These are phyloP conservation scores for Ogataea dorogensis DNA, from an alignment of 805 yeast species.

Conservation along the genomic window DNA sequence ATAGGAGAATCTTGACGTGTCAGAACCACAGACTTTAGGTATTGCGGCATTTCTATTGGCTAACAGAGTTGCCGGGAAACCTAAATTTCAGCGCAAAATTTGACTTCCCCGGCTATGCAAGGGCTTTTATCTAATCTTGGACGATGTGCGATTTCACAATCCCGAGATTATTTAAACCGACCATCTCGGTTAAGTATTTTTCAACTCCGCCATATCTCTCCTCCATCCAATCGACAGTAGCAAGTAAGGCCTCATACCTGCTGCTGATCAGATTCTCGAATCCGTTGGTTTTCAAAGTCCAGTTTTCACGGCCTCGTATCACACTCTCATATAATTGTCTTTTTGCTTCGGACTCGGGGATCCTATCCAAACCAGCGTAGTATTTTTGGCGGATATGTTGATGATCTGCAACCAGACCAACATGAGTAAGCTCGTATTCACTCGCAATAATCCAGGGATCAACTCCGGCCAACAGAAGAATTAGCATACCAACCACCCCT, in stretches of 20 bases:
- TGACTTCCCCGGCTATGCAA: conserved; percentile 4
- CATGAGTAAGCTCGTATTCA: conserved; percentile 74
- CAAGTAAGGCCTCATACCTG: conserved; percentile 67
- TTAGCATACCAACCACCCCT: conserved; percentile 68
- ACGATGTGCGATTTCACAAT: conserved; percentile 31
- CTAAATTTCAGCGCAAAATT: neutral
- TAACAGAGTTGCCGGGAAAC: neutral
- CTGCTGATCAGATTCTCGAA: conserved; percentile 60
- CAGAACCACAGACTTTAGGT: conserved; percentile 2
- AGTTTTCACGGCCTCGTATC: conserved; percentile 39
- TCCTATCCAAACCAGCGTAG: conserved; percentile 28
- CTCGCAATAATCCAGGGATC: conserved; percentile 62
- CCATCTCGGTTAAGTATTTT: conserved; percentile 40
- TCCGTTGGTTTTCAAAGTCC: conserved; percentile 49
- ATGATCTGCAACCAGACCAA: conserved; percentile 57
- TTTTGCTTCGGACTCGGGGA: conserved; percentile 20
- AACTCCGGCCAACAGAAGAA: conserved; percentile 62
- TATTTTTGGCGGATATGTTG: conserved; percentile 38
- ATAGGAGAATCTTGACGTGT: conserved; percentile 5
- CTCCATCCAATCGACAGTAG: conserved; percentile 54
- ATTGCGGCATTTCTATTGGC: conserved; percentile 2
- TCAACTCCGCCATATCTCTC: conserved; percentile 54
- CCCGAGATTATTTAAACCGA: conserved; percentile 48
- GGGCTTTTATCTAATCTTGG: neutral
- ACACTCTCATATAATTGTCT: conserved; percentile 28